Evolutionary conservation across 352 stramenopile species (phyloP), one percentile per base, ranked within the genome.

Genomic region (Phytophthora citricola): DNA sequence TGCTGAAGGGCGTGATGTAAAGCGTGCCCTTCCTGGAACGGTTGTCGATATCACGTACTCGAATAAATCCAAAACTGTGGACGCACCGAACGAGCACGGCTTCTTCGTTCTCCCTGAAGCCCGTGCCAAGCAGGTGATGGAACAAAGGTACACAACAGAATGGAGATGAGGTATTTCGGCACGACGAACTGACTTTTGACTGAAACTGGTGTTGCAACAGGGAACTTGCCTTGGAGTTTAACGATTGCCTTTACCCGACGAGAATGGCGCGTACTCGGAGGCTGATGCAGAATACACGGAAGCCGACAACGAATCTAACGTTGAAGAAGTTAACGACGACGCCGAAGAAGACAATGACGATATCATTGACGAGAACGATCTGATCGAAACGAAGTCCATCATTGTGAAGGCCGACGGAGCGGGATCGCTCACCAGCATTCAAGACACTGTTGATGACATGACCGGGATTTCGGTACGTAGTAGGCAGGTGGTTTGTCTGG

Each of bases 391-490:
- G 17, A 89, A 88, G 68, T 75, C 78, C 8, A 91, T 95, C 47
- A 79, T 95, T 61, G 79, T 94, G 15, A 95, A 94, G 64, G 82
- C 88, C 2, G 88, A 95, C 46, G 76, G 74, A 2, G 86, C 85
- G 10, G 86, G 84, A 6, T 92, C 88, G n/a, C 77, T 94, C 41
- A 87, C 81, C 20, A 95, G 81, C 34, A 93, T 95, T 45, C 82
- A 92, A 54, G 87, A 95, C 51, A 93, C 84, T 27, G 85, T 95
- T 15, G 85, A 94, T 56, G 77, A 86, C 59, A 91, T 82, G 82
- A 46, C 60, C 2, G 81, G 78, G 20, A 87, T 85, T 50, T 78
- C 78, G 68, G 79, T 88, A 72, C 11, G 52, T 51, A 36, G 15
- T 10, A 17, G 29, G 12, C 6, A 39, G n/a, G 40, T 15, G 24